A percentile compares a stretch with the other conserved stretches of the same genome.
Evolutionary conservation across 208 protist species (phyloP).

Genomic region (Leishmania gerbilli): DNA sequence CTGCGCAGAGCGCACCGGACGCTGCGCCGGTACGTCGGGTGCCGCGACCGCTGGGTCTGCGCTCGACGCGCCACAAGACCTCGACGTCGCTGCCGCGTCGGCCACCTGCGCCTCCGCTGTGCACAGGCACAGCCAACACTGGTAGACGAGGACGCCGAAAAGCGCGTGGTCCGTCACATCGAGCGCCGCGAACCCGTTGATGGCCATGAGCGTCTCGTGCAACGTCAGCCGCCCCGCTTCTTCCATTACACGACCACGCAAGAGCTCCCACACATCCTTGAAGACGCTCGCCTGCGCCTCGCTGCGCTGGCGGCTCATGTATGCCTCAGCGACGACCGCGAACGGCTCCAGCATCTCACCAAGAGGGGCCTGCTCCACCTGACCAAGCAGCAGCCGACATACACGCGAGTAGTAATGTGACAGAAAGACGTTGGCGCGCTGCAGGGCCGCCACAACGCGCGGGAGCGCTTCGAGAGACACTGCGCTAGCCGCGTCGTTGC

Average conservation of each 20-base stretch:
- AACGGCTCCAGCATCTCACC: slow-evolving; percentile 59
- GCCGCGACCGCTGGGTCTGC: neutral
- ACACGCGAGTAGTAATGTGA: slow-evolving; percentile 71
- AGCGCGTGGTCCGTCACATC: slow-evolving; percentile 61
- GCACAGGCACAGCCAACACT: slow-evolving; percentile 44
- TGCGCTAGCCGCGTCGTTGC: neutral
- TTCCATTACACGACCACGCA: slow-evolving; percentile 63
- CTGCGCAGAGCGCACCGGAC: neutral
- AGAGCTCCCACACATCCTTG: slow-evolving; percentile 77
- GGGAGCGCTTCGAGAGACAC: slow-evolving; percentile 41
- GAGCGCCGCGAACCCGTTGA: slow-evolving; percentile 77
- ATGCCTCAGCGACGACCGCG: slow-evolving; percentile 63
- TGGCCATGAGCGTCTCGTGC: slow-evolving; percentile 46
- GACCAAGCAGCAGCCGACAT: slow-evolving; percentile 62
- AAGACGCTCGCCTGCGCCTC: slow-evolving; percentile 63
- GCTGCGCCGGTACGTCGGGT: neutral
- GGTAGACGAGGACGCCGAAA: slow-evolving; percentile 61
- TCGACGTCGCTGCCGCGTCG: neutral
- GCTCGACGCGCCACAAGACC: neutral
- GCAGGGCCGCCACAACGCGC: slow-evolving; percentile 44
- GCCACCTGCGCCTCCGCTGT: neutral
- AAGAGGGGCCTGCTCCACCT: slow-evolving; percentile 57
- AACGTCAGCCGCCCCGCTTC: slow-evolving; percentile 23
- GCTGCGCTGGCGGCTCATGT: slow-evolving; percentile 43
- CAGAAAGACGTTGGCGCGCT: slow-evolving; percentile 55